These are phyloP conservation scores for Coemansia sp. DNA, from an alignment of 192 early-diverging fungal genomes.

Conservation along the genomic window DNA sequence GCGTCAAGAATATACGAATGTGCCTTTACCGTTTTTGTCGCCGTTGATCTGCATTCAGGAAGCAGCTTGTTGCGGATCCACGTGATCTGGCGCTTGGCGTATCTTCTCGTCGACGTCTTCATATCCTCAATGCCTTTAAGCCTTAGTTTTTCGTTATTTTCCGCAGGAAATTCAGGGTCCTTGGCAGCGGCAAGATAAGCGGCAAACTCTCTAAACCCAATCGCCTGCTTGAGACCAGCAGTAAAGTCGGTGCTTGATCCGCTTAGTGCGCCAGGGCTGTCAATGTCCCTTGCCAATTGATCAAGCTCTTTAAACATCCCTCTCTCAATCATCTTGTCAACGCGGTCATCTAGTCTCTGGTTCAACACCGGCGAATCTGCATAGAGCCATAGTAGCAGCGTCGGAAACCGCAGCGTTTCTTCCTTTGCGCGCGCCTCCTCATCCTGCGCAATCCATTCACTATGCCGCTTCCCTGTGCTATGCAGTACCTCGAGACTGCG, in stretches of 20 bases:
- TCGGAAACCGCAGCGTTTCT: conserved; percentile 58
- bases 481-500: conserved; percentile 82
- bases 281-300: conserved; percentile 29
- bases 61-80: conserved; percentile 53
- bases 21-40: conserved; percentile 23
- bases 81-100: conserved; percentile 64
- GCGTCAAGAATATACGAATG: conserved; percentile 72
- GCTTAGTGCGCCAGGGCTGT: neutral
- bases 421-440: conserved; percentile 49
- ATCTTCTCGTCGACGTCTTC: conserved; percentile 85
- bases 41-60: conserved; percentile 38
- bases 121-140: conserved; percentile 68
- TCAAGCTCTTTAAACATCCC: conserved; percentile 56
- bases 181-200: conserved; percentile 55
- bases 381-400: conserved; percentile 87
- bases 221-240: conserved; percentile 27
- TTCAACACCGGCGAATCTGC: conserved; percentile 65
- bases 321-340: conserved; percentile 81
- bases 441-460: conserved; percentile 71
- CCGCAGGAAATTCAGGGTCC: neutral
- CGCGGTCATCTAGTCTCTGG: conserved; percentile 75
- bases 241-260: conserved; percentile 18
- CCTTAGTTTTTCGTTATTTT: conserved; percentile 40
- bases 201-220: conserved; percentile 89
- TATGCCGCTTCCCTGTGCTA: conserved; percentile 70